These are phyloP conservation scores for Pistacia vera DNA, from an alignment of 345 rosid species.

Conservation along the genomic window DNA sequence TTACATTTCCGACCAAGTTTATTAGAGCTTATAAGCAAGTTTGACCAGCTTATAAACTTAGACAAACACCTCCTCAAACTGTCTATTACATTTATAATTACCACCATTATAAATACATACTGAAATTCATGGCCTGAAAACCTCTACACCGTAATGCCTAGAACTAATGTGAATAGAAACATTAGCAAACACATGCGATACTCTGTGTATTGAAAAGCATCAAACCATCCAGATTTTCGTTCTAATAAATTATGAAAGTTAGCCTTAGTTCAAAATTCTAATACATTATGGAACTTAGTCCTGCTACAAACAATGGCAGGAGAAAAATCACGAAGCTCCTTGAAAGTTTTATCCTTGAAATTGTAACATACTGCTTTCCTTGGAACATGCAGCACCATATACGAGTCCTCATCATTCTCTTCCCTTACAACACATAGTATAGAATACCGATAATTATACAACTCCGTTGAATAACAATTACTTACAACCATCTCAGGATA, in stretches of 20 bases:
- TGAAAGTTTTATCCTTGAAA: slow-evolving; percentile 25
- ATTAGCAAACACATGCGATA: slow-evolving; percentile 21
- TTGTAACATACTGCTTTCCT: slow-evolving; percentile 22
- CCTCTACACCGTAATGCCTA: too few species aligned
- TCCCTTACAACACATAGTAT: slow-evolving; percentile 24
- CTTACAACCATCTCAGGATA: slow-evolving; percentile 35
- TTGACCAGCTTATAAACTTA: too few species aligned
- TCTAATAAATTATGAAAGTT: too few species aligned
- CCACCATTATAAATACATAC: too few species aligned
- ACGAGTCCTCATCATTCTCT: slow-evolving; percentile 36
- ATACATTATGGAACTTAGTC: neutral
- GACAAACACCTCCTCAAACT: too few species aligned
- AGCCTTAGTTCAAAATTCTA: neutral
- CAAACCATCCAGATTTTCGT: neutral
- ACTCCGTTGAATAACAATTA: neutral
- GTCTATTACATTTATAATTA: too few species aligned
- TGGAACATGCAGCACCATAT: slow-evolving; percentile 34
- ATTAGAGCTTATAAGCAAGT: too few species aligned
- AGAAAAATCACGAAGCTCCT: slow-evolving; percentile 25
- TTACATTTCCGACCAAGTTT: too few species aligned
- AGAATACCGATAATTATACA: slow-evolving; percentile 18
- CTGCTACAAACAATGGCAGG: neutral
- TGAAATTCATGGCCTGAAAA: too few species aligned
- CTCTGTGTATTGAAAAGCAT: slow-evolving; percentile 26
- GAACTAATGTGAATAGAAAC: neutral